These are phyloP conservation scores for Peniophora sp. DNA, from an alignment of 1,284 basidiomycete genomes.

Conservation along the genomic window DNA sequence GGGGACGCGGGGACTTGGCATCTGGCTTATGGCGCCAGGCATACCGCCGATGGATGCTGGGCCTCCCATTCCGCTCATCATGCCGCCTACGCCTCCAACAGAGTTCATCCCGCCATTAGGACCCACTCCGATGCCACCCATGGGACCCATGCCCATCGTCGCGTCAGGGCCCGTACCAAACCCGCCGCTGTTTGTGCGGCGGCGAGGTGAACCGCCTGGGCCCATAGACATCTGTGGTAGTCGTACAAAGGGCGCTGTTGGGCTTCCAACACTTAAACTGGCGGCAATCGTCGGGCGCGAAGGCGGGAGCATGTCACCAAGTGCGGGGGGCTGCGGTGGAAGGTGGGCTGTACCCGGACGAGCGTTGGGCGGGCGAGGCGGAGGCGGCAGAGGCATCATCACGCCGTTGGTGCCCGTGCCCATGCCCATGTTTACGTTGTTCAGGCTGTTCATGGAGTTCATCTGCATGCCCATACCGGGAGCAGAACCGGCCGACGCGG, in stretches of 20 bases:
- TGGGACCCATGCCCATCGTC: neutral
- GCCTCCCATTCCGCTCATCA: neutral
- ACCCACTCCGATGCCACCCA: neutral
- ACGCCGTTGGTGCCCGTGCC: slow-evolving; percentile 1
- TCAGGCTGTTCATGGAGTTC: slow-evolving; percentile 8
- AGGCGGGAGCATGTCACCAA: neutral
- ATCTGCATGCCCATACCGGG: slow-evolving; percentile 9
- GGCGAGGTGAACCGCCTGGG: too few species aligned
- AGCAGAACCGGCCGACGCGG: neutral
- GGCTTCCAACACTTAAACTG: neutral
- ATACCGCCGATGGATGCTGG: neutral
- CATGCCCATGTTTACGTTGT: slow-evolving; percentile 6
- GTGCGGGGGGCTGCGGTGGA: neutral
- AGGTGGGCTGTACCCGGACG: neutral
- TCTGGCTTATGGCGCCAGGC: neutral
- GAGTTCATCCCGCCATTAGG: neutral
- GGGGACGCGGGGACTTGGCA: neutral
- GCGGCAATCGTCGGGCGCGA: neutral
- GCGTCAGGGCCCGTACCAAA: too few species aligned
- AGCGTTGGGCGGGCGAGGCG: too few species aligned
- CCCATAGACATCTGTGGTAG: too few species aligned
- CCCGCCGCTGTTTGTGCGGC: too few species aligned
- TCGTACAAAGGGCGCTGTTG: too few species aligned
- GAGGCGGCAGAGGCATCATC: too few species aligned
- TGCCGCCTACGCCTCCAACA: neutral